phyloP scores from a whole-genome alignment of 208 protist species.

The Zelonia costaricensis region DNA sequence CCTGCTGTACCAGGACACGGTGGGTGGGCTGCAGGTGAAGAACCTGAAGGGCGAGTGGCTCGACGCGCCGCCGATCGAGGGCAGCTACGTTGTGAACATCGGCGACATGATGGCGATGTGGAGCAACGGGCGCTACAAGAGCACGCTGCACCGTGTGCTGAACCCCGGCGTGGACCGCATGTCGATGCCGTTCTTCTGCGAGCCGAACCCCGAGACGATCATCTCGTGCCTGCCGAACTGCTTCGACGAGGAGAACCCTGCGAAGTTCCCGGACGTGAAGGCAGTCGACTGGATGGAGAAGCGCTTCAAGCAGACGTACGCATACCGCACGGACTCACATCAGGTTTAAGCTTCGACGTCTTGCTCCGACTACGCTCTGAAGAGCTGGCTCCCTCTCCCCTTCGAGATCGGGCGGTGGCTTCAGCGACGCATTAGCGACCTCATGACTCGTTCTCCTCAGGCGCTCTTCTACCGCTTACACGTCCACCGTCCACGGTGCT shows the following conservation, averaged over 20 bases:
- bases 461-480: no score
- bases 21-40: conserved; percentile 63
- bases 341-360: no score
- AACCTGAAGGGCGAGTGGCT: conserved; percentile 67
- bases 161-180: conserved; percentile 71
- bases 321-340: conserved; percentile 31
- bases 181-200: conserved; percentile 86
- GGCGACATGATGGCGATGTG: conserved; percentile 89
- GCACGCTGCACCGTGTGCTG: conserved; percentile 70
- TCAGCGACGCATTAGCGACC: no score
- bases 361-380: no score
- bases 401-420: no score
- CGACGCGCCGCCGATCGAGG: conserved; percentile 47
- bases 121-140: conserved; percentile 79
- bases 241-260: conserved; percentile 52
- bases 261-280: conserved; percentile 56
- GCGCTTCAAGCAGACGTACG: conserved; percentile 74
- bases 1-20: conserved; percentile 71
- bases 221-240: conserved; percentile 72
- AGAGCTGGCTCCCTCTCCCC: no score
- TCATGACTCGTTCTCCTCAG: no score
- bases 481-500: no score
- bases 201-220: conserved; percentile 69
- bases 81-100: conserved; percentile 84
- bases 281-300: conserved; percentile 71